These are phyloP conservation scores for Coniophora puteana DNA, from an alignment of 1,284 basidiomycete genomes.

Conservation along the genomic window DNA sequence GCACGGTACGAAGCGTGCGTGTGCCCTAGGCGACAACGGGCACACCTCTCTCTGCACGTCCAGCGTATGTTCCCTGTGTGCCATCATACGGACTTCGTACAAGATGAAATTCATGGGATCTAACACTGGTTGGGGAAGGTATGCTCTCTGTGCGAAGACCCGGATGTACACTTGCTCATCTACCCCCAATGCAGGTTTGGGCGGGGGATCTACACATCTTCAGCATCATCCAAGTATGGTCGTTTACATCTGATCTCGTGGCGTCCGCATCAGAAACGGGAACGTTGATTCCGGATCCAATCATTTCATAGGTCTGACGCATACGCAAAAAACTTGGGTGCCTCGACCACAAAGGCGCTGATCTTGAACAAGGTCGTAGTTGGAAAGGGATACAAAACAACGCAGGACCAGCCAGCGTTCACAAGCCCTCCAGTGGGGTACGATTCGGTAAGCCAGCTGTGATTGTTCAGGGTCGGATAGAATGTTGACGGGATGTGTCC, in stretches of 20 bases:
- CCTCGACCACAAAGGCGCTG: constrained; percentile 53
- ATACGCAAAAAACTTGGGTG: constrained; percentile 52
- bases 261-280: too few species aligned
- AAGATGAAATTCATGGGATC: constrained; percentile 56
- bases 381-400: constrained; percentile 59
- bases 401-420: constrained; percentile 47
- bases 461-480: too few species aligned
- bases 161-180: background rate
- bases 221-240: constrained; percentile 56
- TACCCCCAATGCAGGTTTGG: constrained; percentile 60
- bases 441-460: constrained; percentile 52
- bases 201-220: constrained; percentile 37
- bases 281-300: too few species aligned
- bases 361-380: constrained; percentile 65
- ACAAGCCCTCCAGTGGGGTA: constrained; percentile 54
- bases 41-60: constrained; percentile 50
- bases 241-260: too few species aligned
- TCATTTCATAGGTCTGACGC: too few species aligned
- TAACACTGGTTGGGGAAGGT: constrained; percentile 66
- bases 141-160: constrained; percentile 18
- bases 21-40: constrained; percentile 58
- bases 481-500: too few species aligned
- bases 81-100: constrained; percentile 56
- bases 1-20: constrained; percentile 44
- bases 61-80: constrained; percentile 51